Evolutionary conservation across 2,329 filamentous ascomycete species (phyloP).

Genomic region (Aspergillus sp.): DNA sequence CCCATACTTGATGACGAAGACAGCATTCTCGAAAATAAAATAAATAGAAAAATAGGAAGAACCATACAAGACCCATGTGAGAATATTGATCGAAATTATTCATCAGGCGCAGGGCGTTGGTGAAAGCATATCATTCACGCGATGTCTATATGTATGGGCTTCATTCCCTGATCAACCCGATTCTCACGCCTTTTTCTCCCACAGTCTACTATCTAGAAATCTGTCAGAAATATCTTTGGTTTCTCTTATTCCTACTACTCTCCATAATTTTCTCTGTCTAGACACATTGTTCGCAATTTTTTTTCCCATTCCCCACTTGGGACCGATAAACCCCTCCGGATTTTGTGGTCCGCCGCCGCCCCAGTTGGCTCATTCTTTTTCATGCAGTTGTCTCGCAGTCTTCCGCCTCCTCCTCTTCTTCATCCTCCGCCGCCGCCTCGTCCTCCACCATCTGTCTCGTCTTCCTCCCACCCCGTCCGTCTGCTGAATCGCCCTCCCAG

Average conservation of each 20-base stretch:
- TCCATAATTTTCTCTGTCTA: not conserved
- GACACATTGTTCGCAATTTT: not conserved
- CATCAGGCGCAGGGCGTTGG: no score
- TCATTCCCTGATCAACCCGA: no score
- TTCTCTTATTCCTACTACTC: not conserved
- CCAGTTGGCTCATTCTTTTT: conserved; percentile 2
- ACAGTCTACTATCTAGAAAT: no score
- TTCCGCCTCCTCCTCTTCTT: conserved; percentile 1
- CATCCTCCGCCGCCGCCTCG: not conserved
- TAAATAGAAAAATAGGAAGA: no score
- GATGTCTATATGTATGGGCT: no score
- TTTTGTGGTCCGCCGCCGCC: conserved; percentile 10
- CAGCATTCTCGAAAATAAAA: no score
- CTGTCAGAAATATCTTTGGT: not conserved
- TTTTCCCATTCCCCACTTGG: conserved; percentile 11
- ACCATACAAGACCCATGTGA: no score
- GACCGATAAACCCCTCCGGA: conserved; percentile 24
- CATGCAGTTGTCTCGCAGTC: conserved; percentile 20
- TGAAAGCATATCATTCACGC: no score
- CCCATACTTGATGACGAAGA: no score
- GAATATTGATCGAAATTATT: no score
- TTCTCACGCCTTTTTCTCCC: no score
- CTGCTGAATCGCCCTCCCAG: conserved; percentile 25
- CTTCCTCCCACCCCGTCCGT: conserved; percentile 19
- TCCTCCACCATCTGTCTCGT: conserved; percentile 13